Conservation (phyloP, 192 early-diverging fungal species). For the Backusella mclennaniae region DNA sequence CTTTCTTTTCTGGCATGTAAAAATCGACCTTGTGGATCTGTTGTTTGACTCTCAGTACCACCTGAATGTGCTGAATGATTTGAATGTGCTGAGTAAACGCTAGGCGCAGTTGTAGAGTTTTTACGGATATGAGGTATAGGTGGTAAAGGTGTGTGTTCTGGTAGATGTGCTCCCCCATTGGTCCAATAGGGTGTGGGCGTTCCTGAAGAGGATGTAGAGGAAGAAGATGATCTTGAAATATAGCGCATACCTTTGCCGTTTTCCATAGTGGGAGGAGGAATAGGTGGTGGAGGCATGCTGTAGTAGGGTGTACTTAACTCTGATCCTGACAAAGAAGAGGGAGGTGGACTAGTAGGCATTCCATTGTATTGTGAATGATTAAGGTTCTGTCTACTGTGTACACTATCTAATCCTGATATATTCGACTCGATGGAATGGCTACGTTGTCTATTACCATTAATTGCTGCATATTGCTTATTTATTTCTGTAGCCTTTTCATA, state of each 20-base stretch:
- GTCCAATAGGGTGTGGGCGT: not conserved
- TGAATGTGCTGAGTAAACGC: not conserved
- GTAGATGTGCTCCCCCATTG: not conserved
- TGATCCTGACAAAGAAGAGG: slow-evolving; percentile 12
- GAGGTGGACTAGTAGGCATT: slow-evolving; percentile 16
- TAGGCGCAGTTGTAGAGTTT: not conserved
- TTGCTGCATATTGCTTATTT: not conserved
- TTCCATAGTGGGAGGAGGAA: not conserved
- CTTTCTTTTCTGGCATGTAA: slow-evolving; percentile 9
- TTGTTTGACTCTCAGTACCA: not conserved
- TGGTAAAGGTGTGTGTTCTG: slow-evolving; percentile 11
- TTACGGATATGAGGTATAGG: slow-evolving; percentile 1
- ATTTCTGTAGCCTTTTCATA: slow-evolving; percentile 16
- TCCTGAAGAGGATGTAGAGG: not conserved
- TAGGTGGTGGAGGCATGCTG: not conserved
- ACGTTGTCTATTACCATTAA: not conserved
- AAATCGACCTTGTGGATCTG: not conserved
- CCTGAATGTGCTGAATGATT: not conserved
- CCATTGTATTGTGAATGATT: not conserved
- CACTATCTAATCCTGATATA: not conserved
- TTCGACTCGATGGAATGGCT: slow-evolving; percentile 13
- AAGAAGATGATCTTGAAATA: slow-evolving; percentile 10
- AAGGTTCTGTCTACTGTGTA: not conserved
- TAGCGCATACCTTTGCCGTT: not conserved
- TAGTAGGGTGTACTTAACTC: not conserved